A percentile compares a stretch with the other conserved stretches of the same genome.
These are phyloP conservation scores for Boletus tomentosulus DNA, from an alignment of 768 basidiomycete species.

Conservation along the genomic window DNA sequence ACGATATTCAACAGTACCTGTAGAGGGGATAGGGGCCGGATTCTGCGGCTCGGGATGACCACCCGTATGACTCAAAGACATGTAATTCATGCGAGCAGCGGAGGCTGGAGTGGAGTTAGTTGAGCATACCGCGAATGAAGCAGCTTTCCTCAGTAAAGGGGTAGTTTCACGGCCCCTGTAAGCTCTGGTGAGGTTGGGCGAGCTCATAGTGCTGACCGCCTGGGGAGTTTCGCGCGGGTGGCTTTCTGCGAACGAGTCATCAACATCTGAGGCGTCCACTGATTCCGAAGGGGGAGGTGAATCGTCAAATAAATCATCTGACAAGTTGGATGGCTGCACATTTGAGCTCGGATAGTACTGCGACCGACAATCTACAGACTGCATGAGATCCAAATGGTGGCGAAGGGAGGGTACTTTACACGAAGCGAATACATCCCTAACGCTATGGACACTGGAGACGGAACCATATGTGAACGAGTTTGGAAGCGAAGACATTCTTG, in stretches of 20 bases:
- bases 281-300: slow-evolving; percentile 5
- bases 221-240: slow-evolving; percentile 10
- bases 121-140: slow-evolving; percentile 32
- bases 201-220: slow-evolving; percentile 17
- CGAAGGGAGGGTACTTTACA: slow-evolving; percentile 38
- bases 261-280: background rate
- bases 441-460: slow-evolving; percentile 44
- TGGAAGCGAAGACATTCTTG: slow-evolving; percentile 44
- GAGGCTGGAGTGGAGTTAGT: background rate
- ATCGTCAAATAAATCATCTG: slow-evolving; percentile 38
- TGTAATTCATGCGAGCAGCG: background rate
- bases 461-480: slow-evolving; percentile 43
- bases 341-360: slow-evolving; percentile 63
- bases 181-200: background rate
- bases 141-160: slow-evolving; percentile 39
- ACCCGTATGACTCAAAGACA: background rate
- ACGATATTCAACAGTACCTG: slow-evolving; percentile 13
- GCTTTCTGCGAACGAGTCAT: slow-evolving; percentile 6
- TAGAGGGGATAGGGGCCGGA: slow-evolving; percentile 1
- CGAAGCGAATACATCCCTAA: slow-evolving; percentile 55
- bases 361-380: slow-evolving; percentile 54
- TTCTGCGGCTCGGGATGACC: slow-evolving; percentile 1
- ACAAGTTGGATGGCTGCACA: slow-evolving; percentile 46
- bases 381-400: slow-evolving; percentile 1
- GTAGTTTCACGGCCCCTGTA: slow-evolving; percentile 23